Evolutionary conservation across 2,329 filamentous ascomycete genomes (phyloP), one percentile per base, ranked within the genome.

Genomic region (Ophiostoma perfectum): DNA sequence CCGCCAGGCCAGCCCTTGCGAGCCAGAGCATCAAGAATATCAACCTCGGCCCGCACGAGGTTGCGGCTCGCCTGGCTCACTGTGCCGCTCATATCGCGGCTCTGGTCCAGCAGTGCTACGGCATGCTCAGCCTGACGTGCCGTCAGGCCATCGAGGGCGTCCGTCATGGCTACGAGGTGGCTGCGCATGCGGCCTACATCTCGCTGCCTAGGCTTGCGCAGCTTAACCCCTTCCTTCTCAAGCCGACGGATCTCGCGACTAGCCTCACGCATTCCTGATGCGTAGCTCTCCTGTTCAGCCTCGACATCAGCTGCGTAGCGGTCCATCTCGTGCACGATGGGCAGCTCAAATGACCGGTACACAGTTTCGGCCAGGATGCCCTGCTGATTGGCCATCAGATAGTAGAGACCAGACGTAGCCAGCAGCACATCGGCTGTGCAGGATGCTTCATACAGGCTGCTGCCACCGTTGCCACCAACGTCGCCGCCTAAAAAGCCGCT

Each of bases 311-410:
- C 81, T 67, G 83, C 82, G 86, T 87, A 90, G 71, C 83, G 83
- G 76, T 90, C 88, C 42, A 90, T 80, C 77, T 90, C 88, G 77
- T 89, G 86, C n/a, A 90, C 80, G 36, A 90, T 79, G 4, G 88
- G 88, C 49, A 90, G 86, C 77, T 90, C 88, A 75, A 90, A 90
- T 69, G 81, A 82, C 67, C 87, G 82, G 77, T 90, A 90, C 8
- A 90, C 86, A 0, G 86, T 89, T 77, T 90, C 88, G 71, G 83
- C 86, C 3, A 90, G 82, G 73, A 90, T 90, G 74, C 89, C 86
- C 76, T 89, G 86, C 79, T 90, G 88, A 77, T 90, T 90, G 63
- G 87, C 87, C 69, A 89, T 81, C 27, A 90, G 81, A 73, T 90
- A 86, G 75, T 90, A 88, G 55, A 90, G 81, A 47, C 88, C 88